These are phyloP conservation scores for Candida sp. DNA, from an alignment of 1,139 yeast genomes.

Conservation along the genomic window DNA sequence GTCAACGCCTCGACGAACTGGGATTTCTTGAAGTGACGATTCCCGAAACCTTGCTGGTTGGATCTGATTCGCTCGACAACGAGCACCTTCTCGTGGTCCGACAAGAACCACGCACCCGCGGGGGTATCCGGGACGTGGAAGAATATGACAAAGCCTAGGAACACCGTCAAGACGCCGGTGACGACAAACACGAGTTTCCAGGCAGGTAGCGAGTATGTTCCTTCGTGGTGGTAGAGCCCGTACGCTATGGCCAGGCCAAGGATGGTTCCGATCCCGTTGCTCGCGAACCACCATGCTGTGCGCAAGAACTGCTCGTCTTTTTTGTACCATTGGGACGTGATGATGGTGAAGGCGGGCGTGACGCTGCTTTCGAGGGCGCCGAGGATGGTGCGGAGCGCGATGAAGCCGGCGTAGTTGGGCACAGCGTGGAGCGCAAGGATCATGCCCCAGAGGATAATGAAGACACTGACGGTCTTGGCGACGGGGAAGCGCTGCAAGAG, in stretches of 20 bases:
- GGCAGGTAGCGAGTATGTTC: conserved; percentile 22
- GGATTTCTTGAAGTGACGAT: conserved; percentile 51
- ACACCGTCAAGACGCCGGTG: conserved; percentile 31
- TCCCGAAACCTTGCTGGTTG: conserved; percentile 61
- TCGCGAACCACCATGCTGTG: conserved; percentile 32
- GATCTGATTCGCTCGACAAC: conserved; percentile 39
- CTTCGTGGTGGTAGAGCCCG: conserved; percentile 20
- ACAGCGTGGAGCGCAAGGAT: conserved; percentile 31
- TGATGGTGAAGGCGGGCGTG: conserved; percentile 62
- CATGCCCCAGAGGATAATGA: conserved; percentile 34
- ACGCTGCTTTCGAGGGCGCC: conserved; percentile 60
- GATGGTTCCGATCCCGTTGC: conserved; percentile 35
- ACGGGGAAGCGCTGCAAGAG: conserved; percentile 41
- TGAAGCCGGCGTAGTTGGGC: conserved; percentile 33
- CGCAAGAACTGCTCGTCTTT: conserved; percentile 26
- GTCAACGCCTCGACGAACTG: conserved; percentile 60
- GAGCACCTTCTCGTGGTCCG: conserved; percentile 47
- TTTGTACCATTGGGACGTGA: conserved; percentile 38
- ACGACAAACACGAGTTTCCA: conserved; percentile 39
- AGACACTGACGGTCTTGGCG: conserved; percentile 26
- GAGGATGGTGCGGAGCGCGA: conserved; percentile 35
- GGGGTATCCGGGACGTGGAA: conserved; percentile 35
- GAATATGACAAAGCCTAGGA: conserved; percentile 25
- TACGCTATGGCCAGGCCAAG: conserved; percentile 29
- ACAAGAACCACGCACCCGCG: conserved; percentile 38